Evolutionary conservation across 1,139 yeast genomes (phyloP), one percentile per base, ranked within the genome.

Genomic region (Yamadazyma friedrichii): DNA sequence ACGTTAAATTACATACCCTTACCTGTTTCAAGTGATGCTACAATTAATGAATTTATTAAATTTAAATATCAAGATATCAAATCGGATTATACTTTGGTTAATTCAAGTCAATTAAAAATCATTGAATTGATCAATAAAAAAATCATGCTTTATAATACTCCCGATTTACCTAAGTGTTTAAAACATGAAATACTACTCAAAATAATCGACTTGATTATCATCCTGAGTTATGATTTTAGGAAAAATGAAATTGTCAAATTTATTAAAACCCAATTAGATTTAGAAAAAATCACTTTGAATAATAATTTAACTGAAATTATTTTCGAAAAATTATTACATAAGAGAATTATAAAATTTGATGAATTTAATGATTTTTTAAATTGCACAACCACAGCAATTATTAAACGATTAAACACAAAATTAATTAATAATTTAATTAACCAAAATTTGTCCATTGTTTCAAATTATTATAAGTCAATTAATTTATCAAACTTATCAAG

Each of bases 121-220:
- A 59, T 67, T 33, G 75, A 69, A 30, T 56, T 70, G 45, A 58
- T 69, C 20, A 66, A 67, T 45, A 68, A 69, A 46, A 70, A 70
- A 47, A 50, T 69, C 35, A 51, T 63, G n/a, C 46, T 62, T 15
- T 42, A 59, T 2, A 61, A 58, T 2, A 61, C 58, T 33, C 47
- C 51, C 35, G 35, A 54, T 8, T 52, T 58, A 3, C 40, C 38
- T n/a, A 15, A 17, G 35, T 32, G 36, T 41, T 20, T 39, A 29
- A 37, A 40, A 36, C 13, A 29, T 17, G 37, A 47, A 56, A 15
- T 57, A 54, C 29, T 44, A 2, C 15, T 44, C 28, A 68, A 68
- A 46, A 55, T 65, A 13, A 47, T 66, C 33, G 64, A 66, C 24
- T 57, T 59, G 30, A 50, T 61, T 33, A 43, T 66, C n/a, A 44